A percentile compares a stretch with the other conserved stretches of the same genome.
Evolutionary conservation across 805 yeast species (phyloP).

Genomic region (Pichia cabralensis): DNA sequence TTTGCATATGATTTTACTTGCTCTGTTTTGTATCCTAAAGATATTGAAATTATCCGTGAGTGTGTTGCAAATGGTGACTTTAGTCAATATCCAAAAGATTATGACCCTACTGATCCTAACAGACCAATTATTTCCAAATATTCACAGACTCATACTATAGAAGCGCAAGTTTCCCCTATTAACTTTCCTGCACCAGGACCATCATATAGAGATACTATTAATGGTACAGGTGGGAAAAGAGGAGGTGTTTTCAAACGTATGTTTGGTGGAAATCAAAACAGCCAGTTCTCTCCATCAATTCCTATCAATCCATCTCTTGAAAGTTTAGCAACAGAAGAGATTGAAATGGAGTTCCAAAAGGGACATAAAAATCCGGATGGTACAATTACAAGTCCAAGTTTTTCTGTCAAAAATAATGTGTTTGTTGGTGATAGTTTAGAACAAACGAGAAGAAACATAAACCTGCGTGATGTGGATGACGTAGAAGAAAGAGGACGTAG

Average conservation of each 20-base stretch:
- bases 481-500: conserved; percentile 15
- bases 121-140: conserved; percentile 43
- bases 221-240: conserved; percentile 28
- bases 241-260: conserved; percentile 31
- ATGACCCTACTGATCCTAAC: conserved; percentile 76
- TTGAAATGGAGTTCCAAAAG: conserved; percentile 34
- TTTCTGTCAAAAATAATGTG: conserved; percentile 16
- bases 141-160: conserved; percentile 25
- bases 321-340: conserved; percentile 38
- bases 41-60: conserved; percentile 67
- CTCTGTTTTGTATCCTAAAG: conserved; percentile 49
- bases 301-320: conserved; percentile 26
- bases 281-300: conserved; percentile 21
- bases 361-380: conserved; percentile 15
- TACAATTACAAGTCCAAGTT: conserved; percentile 26
- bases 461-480: conserved; percentile 9
- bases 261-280: conserved; percentile 21
- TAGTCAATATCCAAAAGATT: conserved; percentile 51
- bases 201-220: conserved; percentile 25
- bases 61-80: conserved; percentile 59
- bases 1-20: conserved; percentile 47
- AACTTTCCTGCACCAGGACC: conserved; percentile 11
- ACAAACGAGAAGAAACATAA: conserved; percentile 15
- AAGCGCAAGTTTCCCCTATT: conserved; percentile 13
- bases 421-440: conserved; percentile 13